phyloP scores from a whole-genome alignment of 2,329 filamentous ascomycete genomes.

The Ascochyta viciae-villosae region DNA sequence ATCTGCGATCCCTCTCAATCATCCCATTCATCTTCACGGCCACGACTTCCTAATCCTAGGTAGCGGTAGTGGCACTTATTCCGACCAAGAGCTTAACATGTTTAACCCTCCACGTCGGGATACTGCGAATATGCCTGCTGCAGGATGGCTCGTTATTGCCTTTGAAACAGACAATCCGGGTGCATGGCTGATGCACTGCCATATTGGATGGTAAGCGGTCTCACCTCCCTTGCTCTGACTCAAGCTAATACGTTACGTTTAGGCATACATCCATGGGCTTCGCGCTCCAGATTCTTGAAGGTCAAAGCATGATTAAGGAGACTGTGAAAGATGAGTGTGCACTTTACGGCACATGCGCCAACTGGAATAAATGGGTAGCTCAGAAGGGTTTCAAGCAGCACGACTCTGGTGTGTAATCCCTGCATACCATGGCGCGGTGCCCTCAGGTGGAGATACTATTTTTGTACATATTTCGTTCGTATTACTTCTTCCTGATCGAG shows the following conservation, averaged over 20 bases:
- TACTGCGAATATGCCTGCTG: too few species aligned
- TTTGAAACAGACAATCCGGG: too few species aligned
- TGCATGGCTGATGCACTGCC: conserved; percentile 44
- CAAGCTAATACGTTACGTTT: neutral
- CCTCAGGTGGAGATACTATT: neutral
- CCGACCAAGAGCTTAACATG: conserved; percentile 19
- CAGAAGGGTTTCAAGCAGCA: conserved; percentile 25
- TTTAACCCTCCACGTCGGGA: conserved; percentile 23
- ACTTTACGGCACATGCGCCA: conserved; percentile 26
- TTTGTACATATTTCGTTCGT: neutral
- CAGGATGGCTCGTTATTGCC: too few species aligned
- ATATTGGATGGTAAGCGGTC: conserved; percentile 43
- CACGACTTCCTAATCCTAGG: conserved; percentile 61
- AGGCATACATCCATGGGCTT: conserved; percentile 65
- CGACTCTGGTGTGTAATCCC: conserved; percentile 29
- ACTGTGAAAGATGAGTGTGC: conserved; percentile 24
- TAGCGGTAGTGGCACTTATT: conserved; percentile 42
- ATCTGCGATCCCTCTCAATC: conserved; percentile 42
- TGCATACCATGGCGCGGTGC: neutral
- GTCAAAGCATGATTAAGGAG: conserved; percentile 33
- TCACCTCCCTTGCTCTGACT: neutral
- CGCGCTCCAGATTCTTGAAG: conserved; percentile 60
- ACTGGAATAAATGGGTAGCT: conserved; percentile 31
- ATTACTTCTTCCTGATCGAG: neutral
- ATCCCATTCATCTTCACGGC: conserved; percentile 39